Conservation (phyloP, 805 yeast species). For the Pichia scutulata region DNA sequence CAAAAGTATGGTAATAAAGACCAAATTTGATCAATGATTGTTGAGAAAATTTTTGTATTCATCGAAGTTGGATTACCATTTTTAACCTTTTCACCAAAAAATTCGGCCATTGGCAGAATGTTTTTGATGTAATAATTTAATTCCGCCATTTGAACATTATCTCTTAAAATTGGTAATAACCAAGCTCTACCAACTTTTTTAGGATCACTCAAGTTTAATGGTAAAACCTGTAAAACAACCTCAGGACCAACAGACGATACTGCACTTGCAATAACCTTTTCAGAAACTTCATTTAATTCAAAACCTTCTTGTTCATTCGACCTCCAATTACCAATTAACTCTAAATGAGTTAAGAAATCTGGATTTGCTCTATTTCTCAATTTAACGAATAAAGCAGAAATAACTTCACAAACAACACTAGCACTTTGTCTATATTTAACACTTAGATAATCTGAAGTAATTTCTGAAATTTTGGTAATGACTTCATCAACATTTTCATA, state of each 20-base stretch:
- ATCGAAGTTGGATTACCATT: constrained; percentile 46
- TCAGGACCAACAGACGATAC: constrained; percentile 83
- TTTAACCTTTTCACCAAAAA: constrained; percentile 43
- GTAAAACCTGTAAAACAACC: constrained; percentile 62
- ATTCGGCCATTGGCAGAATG: constrained; percentile 57
- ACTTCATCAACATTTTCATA: constrained; percentile 51
- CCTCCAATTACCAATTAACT: constrained; percentile 79
- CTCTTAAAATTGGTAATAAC: constrained; percentile 87
- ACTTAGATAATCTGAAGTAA: constrained; percentile 48
- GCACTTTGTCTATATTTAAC: constrained; percentile 74
- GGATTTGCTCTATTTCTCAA: constrained; percentile 64
- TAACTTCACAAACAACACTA: constrained; percentile 61
- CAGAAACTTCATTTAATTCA: constrained; percentile 67
- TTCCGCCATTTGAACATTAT: constrained; percentile 66
- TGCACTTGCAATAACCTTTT: constrained; percentile 71
- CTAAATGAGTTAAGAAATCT: constrained; percentile 56
- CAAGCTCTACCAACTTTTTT: constrained; percentile 84
- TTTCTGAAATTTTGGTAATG: constrained; percentile 43
- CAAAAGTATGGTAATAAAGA: constrained; percentile 83
- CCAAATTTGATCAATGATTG: constrained; percentile 90
- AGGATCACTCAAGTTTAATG: constrained; percentile 65
- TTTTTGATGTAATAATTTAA: constrained; percentile 54
- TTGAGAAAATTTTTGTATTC: constrained; percentile 69
- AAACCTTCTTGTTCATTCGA: constrained; percentile 65
- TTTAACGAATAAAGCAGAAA: constrained; percentile 53